Base-by-base conservation (phyloP, 176 grass and related monocot genomes). In the Raddia guianensis region DNA sequence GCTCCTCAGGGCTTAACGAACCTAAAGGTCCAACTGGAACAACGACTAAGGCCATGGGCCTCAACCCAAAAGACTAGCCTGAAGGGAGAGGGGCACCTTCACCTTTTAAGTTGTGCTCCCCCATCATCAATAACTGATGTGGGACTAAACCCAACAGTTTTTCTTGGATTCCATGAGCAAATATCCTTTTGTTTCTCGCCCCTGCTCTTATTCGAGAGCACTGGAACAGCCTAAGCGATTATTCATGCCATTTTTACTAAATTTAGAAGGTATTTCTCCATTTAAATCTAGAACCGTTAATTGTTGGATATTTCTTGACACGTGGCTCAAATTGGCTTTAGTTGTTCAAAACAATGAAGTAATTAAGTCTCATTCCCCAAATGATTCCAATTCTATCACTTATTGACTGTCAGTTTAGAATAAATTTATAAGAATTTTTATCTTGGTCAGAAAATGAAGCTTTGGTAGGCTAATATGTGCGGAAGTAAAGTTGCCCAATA, bases 151-250 rank as follows among this genome's bases (percentile, higher is more conserved):
- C n/a, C n/a, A n/a, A n/a, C n/a, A n/a, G n/a, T n/a, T n/a, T 7
- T 52, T 58, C 34, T 52, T 15, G 1, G 14, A 12, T 60, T 34
- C 8, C 5, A 1, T 53, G 8, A 42, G 55, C 12, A 80, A 62
- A 59, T 37, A 66, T 34, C 20, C 15, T 35, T 81, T 4, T 16
- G 3, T 79, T 68, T 46, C 1, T 45, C 0, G 8, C 21, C 37
- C 4, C n/a, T 59, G 7, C n/a, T 35, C 11, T 74, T 79, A 65
- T 65, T 67, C 14, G 12, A 66, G 66, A 72, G 21, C 11, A 74
- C 74, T 6, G 10, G 10, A 66, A 21, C 9, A 50, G 53, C 60
- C 50, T n/a, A 1, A 5, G 18, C 34, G 45, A 4, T 33, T 83
- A 5, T 62, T 58, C 3, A 33, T 59, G 50, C 66, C 52, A 4